Percentiles rank a stretch among this genome's conserved stretches.
These are phyloP conservation scores for Bruguiera gymnorhiza DNA, from an alignment of 345 rosid genomes.

Conservation along the genomic window DNA sequence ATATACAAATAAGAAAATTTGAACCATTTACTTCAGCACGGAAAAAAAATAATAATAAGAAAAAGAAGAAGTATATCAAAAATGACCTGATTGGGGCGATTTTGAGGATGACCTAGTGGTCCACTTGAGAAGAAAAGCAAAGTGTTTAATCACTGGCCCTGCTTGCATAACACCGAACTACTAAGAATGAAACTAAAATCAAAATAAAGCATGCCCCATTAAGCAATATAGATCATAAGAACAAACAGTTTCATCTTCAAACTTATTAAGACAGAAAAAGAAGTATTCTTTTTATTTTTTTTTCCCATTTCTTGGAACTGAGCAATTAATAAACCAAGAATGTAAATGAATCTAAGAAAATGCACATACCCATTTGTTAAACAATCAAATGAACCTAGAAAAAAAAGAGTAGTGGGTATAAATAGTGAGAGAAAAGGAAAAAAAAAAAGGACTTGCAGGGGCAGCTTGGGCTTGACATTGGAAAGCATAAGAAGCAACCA, in stretches of 20 bases:
- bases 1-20: not conserved
- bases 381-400: constrained; percentile 3
- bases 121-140: constrained; percentile 72
- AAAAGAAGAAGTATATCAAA: not conserved
- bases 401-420: not conserved
- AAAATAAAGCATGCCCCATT: not conserved
- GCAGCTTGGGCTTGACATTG: constrained; percentile 61
- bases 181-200: not conserved
- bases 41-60: no score
- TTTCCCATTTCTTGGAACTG: not conserved
- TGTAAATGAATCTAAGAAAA: constrained; percentile 8
- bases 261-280: no score
- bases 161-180: not conserved
- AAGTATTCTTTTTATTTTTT: no score
- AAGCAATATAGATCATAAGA: not conserved
- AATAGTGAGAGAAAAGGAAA: no score
- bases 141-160: constrained; percentile 71
- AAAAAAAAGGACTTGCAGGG: constrained; percentile 43
- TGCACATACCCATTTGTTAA: not conserved
- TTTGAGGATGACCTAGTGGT: constrained; percentile 59
- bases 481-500: constrained; percentile 30
- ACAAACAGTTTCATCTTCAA: not conserved
- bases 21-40: not conserved
- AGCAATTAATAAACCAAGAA: constrained; percentile 8
- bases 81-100: constrained; percentile 57